phyloP scores from a whole-genome alignment of 1,284 basidiomycete species.

The Inonotus obliquus region DNA sequence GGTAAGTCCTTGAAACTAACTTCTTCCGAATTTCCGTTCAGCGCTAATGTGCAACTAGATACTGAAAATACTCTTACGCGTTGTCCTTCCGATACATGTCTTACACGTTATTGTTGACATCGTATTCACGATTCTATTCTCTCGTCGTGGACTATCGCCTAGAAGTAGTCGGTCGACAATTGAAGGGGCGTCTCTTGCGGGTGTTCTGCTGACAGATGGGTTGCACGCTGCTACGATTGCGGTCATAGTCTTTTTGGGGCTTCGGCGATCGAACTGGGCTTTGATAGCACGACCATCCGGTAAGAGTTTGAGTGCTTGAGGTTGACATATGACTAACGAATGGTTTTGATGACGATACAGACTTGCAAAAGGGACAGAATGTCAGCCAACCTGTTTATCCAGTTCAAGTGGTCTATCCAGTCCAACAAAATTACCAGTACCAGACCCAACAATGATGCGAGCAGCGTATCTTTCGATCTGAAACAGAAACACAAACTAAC shows the following conservation, averaged over 20 bases:
- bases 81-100: not conserved
- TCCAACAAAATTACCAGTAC: no score
- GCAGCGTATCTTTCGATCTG: no score
- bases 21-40: not conserved
- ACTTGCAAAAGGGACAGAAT: no score
- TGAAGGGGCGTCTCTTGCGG: not conserved
- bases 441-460: no score
- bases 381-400: no score
- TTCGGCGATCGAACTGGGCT: not conserved
- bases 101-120: not conserved
- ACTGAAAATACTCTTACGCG: not conserved
- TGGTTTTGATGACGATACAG: no score
- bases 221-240: not conserved
- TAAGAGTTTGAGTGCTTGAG: no score
- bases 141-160: not conserved
- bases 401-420: no score
- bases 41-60: not conserved
- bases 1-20: not conserved
- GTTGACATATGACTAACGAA: no score
- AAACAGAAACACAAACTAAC: no score
- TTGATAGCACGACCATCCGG: no score
- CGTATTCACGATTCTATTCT: not conserved
- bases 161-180: not conserved
- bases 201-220: not conserved
- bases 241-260: not conserved